A percentile compares a stretch with the other conserved stretches of the same genome.
Evolutionary conservation across 441 rosid species (phyloP).

Genomic region (Pelargonium myrrhifolium): DNA sequence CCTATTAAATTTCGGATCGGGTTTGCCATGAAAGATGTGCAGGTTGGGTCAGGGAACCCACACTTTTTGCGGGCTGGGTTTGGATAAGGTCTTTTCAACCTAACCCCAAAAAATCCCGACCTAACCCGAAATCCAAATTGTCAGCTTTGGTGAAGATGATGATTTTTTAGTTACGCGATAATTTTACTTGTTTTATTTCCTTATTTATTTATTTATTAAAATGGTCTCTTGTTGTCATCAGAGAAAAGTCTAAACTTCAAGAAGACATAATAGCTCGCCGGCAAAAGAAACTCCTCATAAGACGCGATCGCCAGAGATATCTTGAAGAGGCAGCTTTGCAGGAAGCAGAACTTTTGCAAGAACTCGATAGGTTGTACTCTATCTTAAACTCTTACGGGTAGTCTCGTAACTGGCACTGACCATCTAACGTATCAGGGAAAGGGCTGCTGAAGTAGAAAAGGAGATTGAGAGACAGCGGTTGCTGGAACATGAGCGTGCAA

Average conservation of each 20-base stretch:
- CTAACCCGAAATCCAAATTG: too few species aligned
- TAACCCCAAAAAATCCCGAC: too few species aligned
- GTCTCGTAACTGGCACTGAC: slow-evolving; percentile 2
- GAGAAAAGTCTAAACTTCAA: slow-evolving; percentile 57
- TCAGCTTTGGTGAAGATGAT: too few species aligned
- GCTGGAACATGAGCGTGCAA: slow-evolving; percentile 68
- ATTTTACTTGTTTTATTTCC: not conserved
- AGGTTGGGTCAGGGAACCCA: too few species aligned
- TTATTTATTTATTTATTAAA: not conserved
- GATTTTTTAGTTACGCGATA: not conserved
- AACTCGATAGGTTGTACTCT: slow-evolving; percentile 56
- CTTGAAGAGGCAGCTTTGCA: slow-evolving; percentile 60
- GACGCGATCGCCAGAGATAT: slow-evolving; percentile 58
- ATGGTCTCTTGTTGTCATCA: slow-evolving; percentile 19
- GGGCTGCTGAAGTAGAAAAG: slow-evolving; percentile 64
- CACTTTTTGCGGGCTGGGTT: too few species aligned
- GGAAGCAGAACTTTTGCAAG: slow-evolving; percentile 63
- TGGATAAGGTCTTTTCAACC: too few species aligned
- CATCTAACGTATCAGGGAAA: slow-evolving; percentile 36
- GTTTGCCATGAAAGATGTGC: too few species aligned
- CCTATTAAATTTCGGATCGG: too few species aligned
- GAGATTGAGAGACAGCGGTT: slow-evolving; percentile 69
- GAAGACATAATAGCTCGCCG: slow-evolving; percentile 55
- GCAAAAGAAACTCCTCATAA: slow-evolving; percentile 57
- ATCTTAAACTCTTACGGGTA: not conserved